Conservation (phyloP, 306 rosid genomes). For the barrel medic (Medicago truncatula) region DNA sequence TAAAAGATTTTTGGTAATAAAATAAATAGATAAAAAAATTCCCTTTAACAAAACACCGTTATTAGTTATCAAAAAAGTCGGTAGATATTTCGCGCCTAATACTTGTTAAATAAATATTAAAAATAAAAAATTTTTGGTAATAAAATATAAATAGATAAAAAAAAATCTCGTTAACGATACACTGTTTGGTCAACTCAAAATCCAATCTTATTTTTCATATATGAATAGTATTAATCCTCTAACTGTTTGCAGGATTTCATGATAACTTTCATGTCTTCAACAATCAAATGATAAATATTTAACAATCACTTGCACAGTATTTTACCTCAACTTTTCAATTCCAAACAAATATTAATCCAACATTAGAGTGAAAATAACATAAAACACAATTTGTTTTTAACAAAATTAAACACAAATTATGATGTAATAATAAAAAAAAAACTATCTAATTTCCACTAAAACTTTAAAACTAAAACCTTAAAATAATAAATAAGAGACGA, state of each 20-base stretch:
- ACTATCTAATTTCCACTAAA: not conserved
- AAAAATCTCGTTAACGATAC: not conserved
- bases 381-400: not conserved
- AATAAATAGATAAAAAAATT: no score
- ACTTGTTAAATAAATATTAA: no score
- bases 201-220: not conserved
- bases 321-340: not conserved
- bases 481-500: not conserved
- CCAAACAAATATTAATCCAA: constrained; percentile 9
- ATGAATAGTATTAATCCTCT: not conserved
- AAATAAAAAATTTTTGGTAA: no score
- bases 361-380: not conserved
- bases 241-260: not conserved
- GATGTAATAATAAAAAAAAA: not conserved
- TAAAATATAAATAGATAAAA: not conserved
- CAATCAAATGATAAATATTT: not conserved
- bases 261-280: not conserved
- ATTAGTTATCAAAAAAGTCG: no score
- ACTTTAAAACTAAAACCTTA: not conserved
- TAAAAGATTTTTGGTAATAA: no score
- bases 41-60: no score
- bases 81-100: no score
- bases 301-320: not conserved
- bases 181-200: not conserved
- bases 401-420: not conserved